phyloP scores from a whole-genome alignment of 805 yeast species.

The Metschnikowia henanensis region DNA sequence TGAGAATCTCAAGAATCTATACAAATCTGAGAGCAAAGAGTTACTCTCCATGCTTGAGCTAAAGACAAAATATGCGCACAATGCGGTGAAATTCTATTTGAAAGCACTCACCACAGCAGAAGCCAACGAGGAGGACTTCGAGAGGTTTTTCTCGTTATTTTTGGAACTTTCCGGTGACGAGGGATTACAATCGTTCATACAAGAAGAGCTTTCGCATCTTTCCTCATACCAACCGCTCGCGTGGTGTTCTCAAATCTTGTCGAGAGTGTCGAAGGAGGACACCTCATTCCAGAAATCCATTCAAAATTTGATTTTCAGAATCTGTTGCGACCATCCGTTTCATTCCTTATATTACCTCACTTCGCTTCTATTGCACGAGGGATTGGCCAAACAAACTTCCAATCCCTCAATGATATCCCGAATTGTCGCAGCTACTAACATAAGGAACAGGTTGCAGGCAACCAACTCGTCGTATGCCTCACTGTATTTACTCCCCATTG shows the following conservation, averaged over 20 bases:
- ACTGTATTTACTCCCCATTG: slow-evolving; percentile 44
- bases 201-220: slow-evolving; percentile 36
- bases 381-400: slow-evolving; percentile 25
- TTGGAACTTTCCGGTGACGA: slow-evolving; percentile 54
- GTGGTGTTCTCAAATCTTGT: slow-evolving; percentile 82
- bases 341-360: slow-evolving; percentile 66
- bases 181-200: slow-evolving; percentile 44
- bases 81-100: slow-evolving; percentile 61
- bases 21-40: slow-evolving; percentile 49
- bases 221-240: slow-evolving; percentile 67
- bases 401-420: slow-evolving; percentile 45
- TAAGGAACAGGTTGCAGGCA: slow-evolving; percentile 44
- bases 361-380: slow-evolving; percentile 51
- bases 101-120: slow-evolving; percentile 48
- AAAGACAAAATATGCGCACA: slow-evolving; percentile 44
- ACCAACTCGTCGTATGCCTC: slow-evolving; percentile 24
- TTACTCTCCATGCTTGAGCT: slow-evolving; percentile 38
- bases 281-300: slow-evolving; percentile 57
- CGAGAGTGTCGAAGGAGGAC: slow-evolving; percentile 55
- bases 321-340: slow-evolving; percentile 64
- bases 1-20: slow-evolving; percentile 47
- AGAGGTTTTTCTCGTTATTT: slow-evolving; percentile 84
- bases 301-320: slow-evolving; percentile 43
- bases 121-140: slow-evolving; percentile 53
- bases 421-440: slow-evolving; percentile 46